Evolutionary conservation across 176 grass and related monocot genomes (phyloP).

Genomic region (Tuctoria greenei): DNA sequence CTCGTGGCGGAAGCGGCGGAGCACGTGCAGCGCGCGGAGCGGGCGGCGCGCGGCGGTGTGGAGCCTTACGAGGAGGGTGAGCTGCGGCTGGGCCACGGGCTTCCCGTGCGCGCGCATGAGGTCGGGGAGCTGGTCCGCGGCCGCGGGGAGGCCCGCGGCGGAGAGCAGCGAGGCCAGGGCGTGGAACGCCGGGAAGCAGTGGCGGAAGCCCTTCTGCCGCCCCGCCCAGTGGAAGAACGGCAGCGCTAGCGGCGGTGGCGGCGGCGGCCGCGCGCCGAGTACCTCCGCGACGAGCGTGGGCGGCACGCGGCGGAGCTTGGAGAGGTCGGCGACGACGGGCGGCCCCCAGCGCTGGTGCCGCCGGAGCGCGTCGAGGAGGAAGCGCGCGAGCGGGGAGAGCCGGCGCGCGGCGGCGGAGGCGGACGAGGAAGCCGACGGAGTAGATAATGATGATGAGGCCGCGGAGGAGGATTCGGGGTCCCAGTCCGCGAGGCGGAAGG

Average conservation of each 20-base stretch:
- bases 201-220: constrained; percentile 71
- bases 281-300: constrained; percentile 63
- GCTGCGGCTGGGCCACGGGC: constrained; percentile 61
- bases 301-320: constrained; percentile 70
- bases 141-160: constrained; percentile 39
- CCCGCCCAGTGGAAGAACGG: constrained; percentile 90
- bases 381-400: constrained; percentile 69
- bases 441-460: neutral
- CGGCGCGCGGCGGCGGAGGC: constrained; percentile 45
- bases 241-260: constrained; percentile 56
- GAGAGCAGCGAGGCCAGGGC: constrained; percentile 63
- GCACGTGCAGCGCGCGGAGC: constrained; percentile 60
- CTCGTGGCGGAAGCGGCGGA: constrained; percentile 59
- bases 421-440: constrained; percentile 11
- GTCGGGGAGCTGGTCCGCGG: constrained; percentile 76
- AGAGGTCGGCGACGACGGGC: constrained; percentile 56
- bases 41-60: constrained; percentile 62
- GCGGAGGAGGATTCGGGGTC: constrained; percentile 39
- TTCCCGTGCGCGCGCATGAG: constrained; percentile 76
- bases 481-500: constrained; percentile 52
- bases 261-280: constrained; percentile 48
- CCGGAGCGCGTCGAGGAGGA: constrained; percentile 67
- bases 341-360: constrained; percentile 64
- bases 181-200: constrained; percentile 72
- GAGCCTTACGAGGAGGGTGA: constrained; percentile 69